These are phyloP conservation scores for Pleurotus platypus DNA, from an alignment of 768 basidiomycete species.

Conservation along the genomic window DNA sequence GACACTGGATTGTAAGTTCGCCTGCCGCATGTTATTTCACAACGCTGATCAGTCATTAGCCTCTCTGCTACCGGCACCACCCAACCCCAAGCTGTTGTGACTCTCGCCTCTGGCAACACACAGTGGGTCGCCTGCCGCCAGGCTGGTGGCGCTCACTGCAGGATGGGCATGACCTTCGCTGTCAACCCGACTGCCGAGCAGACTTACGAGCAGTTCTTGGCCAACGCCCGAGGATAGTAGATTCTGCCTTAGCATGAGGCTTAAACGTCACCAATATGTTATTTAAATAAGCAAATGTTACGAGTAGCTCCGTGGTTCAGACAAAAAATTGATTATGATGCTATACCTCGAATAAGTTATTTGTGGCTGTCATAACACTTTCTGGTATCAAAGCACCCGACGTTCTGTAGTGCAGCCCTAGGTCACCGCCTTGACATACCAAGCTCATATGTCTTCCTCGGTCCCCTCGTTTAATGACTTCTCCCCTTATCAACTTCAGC, in stretches of 20 bases:
- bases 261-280: background rate
- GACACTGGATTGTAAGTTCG: background rate
- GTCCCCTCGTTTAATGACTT: slow-evolving; percentile 50
- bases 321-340: too few relatives aligned
- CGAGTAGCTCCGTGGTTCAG: too few relatives aligned
- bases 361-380: too few relatives aligned
- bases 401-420: slow-evolving; percentile 50
- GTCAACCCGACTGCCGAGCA: background rate
- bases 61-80: too few relatives aligned
- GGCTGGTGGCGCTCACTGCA: background rate
- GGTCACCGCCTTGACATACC: slow-evolving; percentile 41
- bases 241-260: background rate
- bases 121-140: background rate
- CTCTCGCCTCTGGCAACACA: background rate
- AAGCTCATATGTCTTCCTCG: slow-evolving; percentile 47
- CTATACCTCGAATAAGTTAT: too few relatives aligned
- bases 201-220: background rate
- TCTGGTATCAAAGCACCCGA: too few relatives aligned
- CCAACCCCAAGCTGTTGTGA: background rate
- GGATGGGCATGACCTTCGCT: background rate
- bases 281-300: too few relatives aligned
- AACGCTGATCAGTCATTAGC: too few relatives aligned
- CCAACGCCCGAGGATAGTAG: background rate
- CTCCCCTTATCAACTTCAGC: slow-evolving; percentile 39
- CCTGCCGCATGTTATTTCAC: too few relatives aligned